Conservation (phyloP, 352 stramenopile species). For the Pythium angustatum region DNA sequence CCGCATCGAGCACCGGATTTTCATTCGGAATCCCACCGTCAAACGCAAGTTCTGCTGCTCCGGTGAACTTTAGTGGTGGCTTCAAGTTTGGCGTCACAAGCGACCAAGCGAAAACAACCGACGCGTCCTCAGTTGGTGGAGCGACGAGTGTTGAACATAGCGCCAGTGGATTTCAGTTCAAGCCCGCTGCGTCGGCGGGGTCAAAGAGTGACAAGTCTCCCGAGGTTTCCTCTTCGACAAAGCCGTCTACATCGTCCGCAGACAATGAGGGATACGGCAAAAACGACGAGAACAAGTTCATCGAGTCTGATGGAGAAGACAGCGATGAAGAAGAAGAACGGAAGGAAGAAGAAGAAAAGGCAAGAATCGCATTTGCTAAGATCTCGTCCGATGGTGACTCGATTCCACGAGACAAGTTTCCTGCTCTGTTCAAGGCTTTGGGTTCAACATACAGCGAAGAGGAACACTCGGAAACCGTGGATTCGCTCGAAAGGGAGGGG, state of each 20-base stretch:
- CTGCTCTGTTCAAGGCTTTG: constrained; percentile 59
- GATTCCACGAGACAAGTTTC: constrained; percentile 44
- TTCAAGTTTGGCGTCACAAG: constrained; percentile 14
- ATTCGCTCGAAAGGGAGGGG: constrained; percentile 47
- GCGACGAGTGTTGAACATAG: neutral
- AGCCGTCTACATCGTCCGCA: neutral
- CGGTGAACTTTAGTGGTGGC: neutral
- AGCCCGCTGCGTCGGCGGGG: neutral
- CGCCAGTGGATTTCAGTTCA: constrained; percentile 2
- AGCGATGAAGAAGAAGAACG: constrained; percentile 67
- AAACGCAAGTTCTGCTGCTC: neutral
- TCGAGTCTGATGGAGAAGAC: constrained; percentile 46
- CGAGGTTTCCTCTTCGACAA: neutral
- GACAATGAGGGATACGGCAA: constrained; percentile 51
- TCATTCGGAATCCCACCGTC: constrained; percentile 20
- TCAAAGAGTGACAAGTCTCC: neutral
- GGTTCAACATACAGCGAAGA: constrained; percentile 61
- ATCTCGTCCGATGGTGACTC: constrained; percentile 37
- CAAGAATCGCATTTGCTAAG: constrained; percentile 40
- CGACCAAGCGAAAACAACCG: neutral
- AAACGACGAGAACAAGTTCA: constrained; percentile 67
- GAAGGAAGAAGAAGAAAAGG: constrained; percentile 60
- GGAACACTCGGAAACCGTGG: constrained; percentile 42
- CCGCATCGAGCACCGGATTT: constrained; percentile 1
- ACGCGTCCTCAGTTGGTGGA: no score